These are phyloP conservation scores for Cystofilobasidium ferigula DNA, from an alignment of 768 basidiomycete species.

Conservation along the genomic window DNA sequence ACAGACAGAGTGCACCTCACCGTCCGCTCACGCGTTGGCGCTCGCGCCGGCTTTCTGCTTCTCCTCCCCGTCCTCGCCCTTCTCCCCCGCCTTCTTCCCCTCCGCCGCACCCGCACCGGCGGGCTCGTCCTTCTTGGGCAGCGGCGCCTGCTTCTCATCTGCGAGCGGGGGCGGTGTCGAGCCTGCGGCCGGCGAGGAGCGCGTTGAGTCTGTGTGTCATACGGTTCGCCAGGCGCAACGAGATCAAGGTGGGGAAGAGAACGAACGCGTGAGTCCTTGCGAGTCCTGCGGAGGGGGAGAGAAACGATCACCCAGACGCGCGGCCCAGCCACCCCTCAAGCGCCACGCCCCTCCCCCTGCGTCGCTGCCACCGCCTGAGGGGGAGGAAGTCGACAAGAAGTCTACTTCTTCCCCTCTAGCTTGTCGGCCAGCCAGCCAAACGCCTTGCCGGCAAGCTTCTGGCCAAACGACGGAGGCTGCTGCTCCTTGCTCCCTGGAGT, in stretches of 20 bases:
- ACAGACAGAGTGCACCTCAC: no score
- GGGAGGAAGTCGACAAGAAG: neutral
- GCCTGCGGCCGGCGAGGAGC: neutral
- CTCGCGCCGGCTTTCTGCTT: no score
- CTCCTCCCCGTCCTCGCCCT: no score
- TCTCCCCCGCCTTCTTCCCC: no score
- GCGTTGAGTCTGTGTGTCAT: slow-evolving; percentile 6
- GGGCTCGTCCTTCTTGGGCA: no score
- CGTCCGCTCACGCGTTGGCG: no score
- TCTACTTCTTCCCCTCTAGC: slow-evolving; percentile 20
- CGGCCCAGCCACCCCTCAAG: neutral
- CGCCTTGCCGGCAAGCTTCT: slow-evolving; percentile 10
- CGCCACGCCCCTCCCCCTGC: neutral
- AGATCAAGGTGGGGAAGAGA: neutral
- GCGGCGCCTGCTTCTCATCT: no score
- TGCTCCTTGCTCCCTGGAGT: neutral
- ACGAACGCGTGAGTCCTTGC: slow-evolving; percentile 1
- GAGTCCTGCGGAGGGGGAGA: neutral
- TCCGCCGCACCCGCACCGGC: no score
- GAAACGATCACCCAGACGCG: neutral
- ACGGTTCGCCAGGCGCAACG: neutral
- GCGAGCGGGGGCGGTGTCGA: no score
- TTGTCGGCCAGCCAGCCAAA: slow-evolving; percentile 19
- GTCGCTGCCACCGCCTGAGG: neutral
- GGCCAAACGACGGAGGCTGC: neutral